Base-by-base conservation (phyloP, 108 stramenopile genomes). In the Cyclotella distinguenda region DNA sequence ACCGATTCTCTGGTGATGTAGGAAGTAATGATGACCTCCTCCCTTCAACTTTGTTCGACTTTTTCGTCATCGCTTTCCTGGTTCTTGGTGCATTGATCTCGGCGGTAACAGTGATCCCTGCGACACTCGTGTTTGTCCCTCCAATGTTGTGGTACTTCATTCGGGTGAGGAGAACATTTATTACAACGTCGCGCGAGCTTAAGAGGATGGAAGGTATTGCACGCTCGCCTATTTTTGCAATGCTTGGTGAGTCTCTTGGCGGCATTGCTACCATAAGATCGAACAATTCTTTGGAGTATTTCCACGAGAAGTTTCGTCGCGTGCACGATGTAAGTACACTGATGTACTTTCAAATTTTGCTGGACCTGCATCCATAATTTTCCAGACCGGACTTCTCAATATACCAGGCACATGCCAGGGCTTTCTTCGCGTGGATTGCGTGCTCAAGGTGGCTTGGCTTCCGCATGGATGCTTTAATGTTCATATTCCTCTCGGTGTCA, bases 201-300 rank as follows among this genome's bases (percentile, higher is more conserved):
- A 93, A 92, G 68, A 75, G 91, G 34, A 62, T 93, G n/a, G 95
- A 96, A 66, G 87, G 90, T 10, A 47, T 90, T 16, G 88, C 91
- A 40, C 80, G 91, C 18, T 88, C 87, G 19, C 95, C 93, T 1
- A 88, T 96, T 25, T 96, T 85, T 79, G 89, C 86, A 31, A 90
- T 87, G 85, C 61, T 96, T 40, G 80, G 71, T 50, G 97, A 98
- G 77, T 80, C 86, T 19, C 59, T 96, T 9, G 70, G 82, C 22
- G 98, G 98, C 3, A 88, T 98, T 30, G 76, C 86, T 19, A 93
- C 95, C 42, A 88, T 97, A 6, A 81, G 96, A 50, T 79, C 96
- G n/a, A 96, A 91, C 64, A 72, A 69, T 42, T 65, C 77, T 6
- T 13, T 74, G 28, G 74, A 79, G 0, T 88, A 72, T 42, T 93